A percentile compares a stretch with the other conserved stretches of the same genome.
Evolutionary conservation across 2,329 filamentous ascomycete genomes (phyloP).

Genomic region (Monosporascus sp.): DNA sequence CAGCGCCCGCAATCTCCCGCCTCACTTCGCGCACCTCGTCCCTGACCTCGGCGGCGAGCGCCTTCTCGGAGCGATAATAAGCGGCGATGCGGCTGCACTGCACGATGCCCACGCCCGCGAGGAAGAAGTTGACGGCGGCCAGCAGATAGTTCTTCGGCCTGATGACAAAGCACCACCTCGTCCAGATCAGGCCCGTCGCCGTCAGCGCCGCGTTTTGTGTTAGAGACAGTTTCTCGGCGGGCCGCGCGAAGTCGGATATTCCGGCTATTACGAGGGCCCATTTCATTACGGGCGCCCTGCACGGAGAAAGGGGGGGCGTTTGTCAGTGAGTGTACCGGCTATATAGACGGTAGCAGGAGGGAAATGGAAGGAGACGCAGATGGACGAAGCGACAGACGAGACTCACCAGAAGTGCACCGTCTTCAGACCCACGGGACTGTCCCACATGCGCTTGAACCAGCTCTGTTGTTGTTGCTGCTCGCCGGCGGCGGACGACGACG

Average conservation of each 20-base stretch:
- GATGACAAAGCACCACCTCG: conserved; percentile 97
- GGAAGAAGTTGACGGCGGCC: conserved; percentile 96
- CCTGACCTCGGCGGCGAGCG: conserved; percentile 25
- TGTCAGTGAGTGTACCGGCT: no score
- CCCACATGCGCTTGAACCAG: conserved; percentile 76
- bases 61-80: conserved; percentile 59
- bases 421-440: conserved; percentile 76
- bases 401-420: conserved; percentile 96
- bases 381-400: background rate
- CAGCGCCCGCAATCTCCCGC: conserved; percentile 10
- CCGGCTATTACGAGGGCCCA: conserved; percentile 93
- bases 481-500: conserved; percentile 34
- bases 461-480: conserved; percentile 33
- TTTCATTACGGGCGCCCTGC: conserved; percentile 93
- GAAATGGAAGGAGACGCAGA: background rate
- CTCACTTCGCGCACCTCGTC: conserved; percentile 38
- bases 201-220: conserved; percentile 89
- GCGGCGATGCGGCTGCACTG: conserved; percentile 74
- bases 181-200: conserved; percentile 93
- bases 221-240: conserved; percentile 85
- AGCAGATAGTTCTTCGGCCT: conserved; percentile 91
- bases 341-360: no score
- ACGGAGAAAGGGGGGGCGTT: no score
- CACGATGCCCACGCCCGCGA: conserved; percentile 78
- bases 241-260: conserved; percentile 84